These are phyloP conservation scores for Cicer pinnatifidum DNA, from an alignment of 306 rosid species.

Conservation along the genomic window DNA sequence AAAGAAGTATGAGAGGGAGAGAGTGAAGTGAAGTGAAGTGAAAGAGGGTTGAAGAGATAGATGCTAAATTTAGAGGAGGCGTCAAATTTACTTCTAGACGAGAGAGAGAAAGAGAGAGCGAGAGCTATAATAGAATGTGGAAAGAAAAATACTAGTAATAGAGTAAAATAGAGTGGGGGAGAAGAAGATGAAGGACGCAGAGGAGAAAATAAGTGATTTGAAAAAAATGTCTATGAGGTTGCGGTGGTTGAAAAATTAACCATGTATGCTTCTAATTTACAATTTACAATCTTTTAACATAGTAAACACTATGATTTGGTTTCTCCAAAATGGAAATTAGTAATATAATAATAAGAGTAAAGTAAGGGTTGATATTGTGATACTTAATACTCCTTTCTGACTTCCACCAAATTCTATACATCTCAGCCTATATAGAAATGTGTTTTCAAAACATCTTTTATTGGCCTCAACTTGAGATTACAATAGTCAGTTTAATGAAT, in stretches of 20 bases:
- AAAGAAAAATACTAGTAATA: neutral
- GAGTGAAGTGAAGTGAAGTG: conserved; percentile 37
- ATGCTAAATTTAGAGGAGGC: conserved; percentile 32
- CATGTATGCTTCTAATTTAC: too few relatives aligned
- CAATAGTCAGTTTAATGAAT: too few relatives aligned
- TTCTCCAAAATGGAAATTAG: too few relatives aligned
- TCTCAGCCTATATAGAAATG: too few relatives aligned
- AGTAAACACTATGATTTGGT: too few relatives aligned
- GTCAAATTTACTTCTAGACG: conserved; percentile 14
- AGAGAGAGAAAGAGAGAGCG: neutral
- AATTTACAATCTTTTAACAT: too few relatives aligned
- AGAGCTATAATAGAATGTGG: neutral
- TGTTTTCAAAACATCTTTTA: too few relatives aligned
- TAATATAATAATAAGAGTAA: too few relatives aligned
- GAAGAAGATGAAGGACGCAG: conserved; percentile 33
- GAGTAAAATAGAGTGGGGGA: conserved; percentile 17
- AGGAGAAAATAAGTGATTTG: conserved; percentile 25
- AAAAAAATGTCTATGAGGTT: conserved; percentile 36
- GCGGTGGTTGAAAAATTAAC: conserved; percentile 43
- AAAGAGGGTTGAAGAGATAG: neutral
- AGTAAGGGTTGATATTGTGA: too few relatives aligned
- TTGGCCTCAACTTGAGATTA: too few relatives aligned
- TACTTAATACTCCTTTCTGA: too few relatives aligned
- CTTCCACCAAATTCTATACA: too few relatives aligned
- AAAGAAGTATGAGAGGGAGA: conserved; percentile 13